A percentile compares a stretch with the other conserved stretches of the same genome.
Conservation (phyloP, 768 basidiomycete species). For the Tulasnella sp. region DNA sequence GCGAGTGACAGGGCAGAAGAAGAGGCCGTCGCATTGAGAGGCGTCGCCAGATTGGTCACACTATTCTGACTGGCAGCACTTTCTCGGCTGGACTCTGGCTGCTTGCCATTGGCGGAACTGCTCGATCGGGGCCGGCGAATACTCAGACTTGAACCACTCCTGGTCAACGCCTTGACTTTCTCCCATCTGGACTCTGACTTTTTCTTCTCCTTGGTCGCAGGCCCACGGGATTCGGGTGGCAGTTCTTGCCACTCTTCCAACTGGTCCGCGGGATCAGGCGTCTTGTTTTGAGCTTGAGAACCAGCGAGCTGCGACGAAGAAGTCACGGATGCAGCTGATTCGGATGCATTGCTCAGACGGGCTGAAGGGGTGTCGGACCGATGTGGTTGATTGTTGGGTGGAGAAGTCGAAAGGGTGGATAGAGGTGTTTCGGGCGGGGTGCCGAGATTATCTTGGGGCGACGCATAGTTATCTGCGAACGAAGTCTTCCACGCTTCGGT, state of each 20-base stretch:
- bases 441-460: background rate
- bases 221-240: conserved; percentile 28
- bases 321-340: background rate
- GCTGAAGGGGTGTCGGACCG: background rate
- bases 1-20: conserved; percentile 47
- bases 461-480: background rate
- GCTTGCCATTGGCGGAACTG: conserved; percentile 53
- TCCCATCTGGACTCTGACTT: conserved; percentile 53
- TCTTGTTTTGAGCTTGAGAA: background rate
- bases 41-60: conserved; percentile 30
- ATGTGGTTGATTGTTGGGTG: background rate
- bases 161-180: conserved; percentile 53
- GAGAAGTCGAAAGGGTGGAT: background rate
- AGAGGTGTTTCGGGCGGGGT: background rate
- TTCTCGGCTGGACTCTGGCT: conserved; percentile 44
- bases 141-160: conserved; percentile 42
- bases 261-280: background rate
- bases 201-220: conserved; percentile 40
- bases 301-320: background rate
- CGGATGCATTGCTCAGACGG: background rate
- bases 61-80: conserved; percentile 62
- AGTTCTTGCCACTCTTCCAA: conserved; percentile 21
- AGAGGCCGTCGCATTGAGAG: conserved; percentile 50
- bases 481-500: background rate
- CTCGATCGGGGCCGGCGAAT: conserved; percentile 64